Conservation (phyloP, 129 eudicot genomes). For the Escallonia rubra region DNA sequence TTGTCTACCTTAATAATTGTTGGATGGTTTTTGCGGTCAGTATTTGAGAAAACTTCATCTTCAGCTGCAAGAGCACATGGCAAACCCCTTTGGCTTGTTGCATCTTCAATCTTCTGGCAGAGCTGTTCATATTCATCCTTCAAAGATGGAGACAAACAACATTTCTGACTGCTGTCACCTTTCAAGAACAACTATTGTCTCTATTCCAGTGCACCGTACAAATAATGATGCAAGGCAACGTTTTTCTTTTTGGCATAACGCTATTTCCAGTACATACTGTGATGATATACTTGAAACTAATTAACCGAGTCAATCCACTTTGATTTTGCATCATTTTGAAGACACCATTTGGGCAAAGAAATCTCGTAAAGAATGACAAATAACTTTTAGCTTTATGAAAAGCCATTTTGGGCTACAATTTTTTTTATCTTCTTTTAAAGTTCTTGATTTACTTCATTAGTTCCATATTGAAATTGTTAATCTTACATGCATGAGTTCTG, state of each 20-base stretch:
- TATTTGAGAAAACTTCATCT: conserved; percentile 26
- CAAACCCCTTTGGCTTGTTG: conserved; percentile 18
- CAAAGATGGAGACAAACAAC: not conserved
- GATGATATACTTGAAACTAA: too few relatives aligned
- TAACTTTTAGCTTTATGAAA: too few relatives aligned
- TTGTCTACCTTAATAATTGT: conserved; percentile 45
- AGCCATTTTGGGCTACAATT: too few relatives aligned
- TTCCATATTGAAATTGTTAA: too few relatives aligned
- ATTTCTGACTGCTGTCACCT: not conserved
- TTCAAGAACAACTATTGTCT: not conserved
- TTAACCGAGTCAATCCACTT: too few relatives aligned
- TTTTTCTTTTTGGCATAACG: not conserved
- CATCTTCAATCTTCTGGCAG: conserved; percentile 38
- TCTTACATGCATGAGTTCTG: too few relatives aligned
- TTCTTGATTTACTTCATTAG: too few relatives aligned
- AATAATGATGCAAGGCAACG: not conserved
- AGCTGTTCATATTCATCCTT: conserved; percentile 47
- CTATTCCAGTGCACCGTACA: not conserved
- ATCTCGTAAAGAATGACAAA: too few relatives aligned
- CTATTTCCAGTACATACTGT: too few relatives aligned
- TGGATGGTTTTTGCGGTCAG: conserved; percentile 45
- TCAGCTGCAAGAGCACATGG: conserved; percentile 36
- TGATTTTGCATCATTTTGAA: too few relatives aligned
- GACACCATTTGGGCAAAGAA: too few relatives aligned
- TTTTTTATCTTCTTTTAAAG: too few relatives aligned